phyloP scores from a whole-genome alignment of 306 rosid genomes.

The Dalbergia oliveri region DNA sequence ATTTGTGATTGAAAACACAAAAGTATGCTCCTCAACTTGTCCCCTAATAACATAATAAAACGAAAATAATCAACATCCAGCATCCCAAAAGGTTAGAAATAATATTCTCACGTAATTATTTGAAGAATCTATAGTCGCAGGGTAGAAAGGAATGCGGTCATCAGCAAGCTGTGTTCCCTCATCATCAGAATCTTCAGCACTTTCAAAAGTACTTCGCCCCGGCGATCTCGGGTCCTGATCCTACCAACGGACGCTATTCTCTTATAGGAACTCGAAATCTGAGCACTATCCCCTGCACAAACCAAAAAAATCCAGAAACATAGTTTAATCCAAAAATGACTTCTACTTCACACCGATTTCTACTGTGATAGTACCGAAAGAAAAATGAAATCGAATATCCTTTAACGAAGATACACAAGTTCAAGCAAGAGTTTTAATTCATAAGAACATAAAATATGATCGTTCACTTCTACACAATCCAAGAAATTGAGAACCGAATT shows the following conservation, averaged over 20 bases:
- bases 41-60: neutral
- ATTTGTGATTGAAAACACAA: neutral
- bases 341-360: too few species aligned
- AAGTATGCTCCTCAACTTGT: slow-evolving; percentile 23
- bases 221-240: slow-evolving; percentile 68
- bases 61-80: slow-evolving; percentile 5
- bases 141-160: slow-evolving; percentile 53
- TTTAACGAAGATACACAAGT: neutral
- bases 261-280: slow-evolving; percentile 50
- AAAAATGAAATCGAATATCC: neutral
- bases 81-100: slow-evolving; percentile 12
- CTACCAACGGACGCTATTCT: slow-evolving; percentile 67
- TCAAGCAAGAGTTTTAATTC: neutral
- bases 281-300: slow-evolving; percentile 53
- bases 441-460: neutral
- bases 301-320: slow-evolving; percentile 27
- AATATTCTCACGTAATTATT: slow-evolving; percentile 49
- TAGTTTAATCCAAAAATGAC: neutral
- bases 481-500: neutral
- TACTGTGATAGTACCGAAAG: neutral
- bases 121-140: slow-evolving; percentile 46
- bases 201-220: slow-evolving; percentile 54
- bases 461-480: neutral
- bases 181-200: slow-evolving; percentile 71
- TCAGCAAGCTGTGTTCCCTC: slow-evolving; percentile 66